Evolutionary conservation across 768 basidiomycete genomes (phyloP).

Genomic region (Leccinum variicolor): DNA sequence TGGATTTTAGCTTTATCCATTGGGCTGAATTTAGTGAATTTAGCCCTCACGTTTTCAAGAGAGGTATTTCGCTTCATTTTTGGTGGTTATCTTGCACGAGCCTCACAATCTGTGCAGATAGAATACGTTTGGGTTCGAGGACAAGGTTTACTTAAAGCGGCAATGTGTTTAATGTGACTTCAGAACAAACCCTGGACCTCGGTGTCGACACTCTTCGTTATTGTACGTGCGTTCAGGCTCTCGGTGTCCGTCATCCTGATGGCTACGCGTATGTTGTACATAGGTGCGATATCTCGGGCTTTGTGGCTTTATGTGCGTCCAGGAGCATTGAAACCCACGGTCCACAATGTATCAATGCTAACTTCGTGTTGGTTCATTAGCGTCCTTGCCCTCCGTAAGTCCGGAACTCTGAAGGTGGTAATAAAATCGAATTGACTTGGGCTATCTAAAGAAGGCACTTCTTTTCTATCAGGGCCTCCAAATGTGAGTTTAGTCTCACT

Average conservation of each 20-base stretch:
- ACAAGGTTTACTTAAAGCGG: not conserved
- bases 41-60: slow-evolving; percentile 8
- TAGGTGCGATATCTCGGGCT: not conserved
- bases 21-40: not conserved
- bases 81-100: not conserved
- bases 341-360: not conserved
- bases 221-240: slow-evolving; percentile 8
- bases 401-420: not conserved
- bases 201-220: slow-evolving; percentile 8
- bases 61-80: slow-evolving; percentile 6
- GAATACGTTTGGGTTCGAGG: slow-evolving; percentile 14
- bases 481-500: slow-evolving; percentile 3
- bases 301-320: not conserved
- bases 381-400: not conserved
- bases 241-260: not conserved
- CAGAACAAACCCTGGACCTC: slow-evolving; percentile 7
- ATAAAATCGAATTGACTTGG: not conserved
- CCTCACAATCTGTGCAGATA: not conserved
- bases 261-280: not conserved
- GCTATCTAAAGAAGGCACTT: slow-evolving; percentile 3
- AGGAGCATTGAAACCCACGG: not conserved
- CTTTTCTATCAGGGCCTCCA: slow-evolving; percentile 7
- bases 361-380: not conserved
- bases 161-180: not conserved
- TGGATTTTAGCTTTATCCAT: not conserved